Base-by-base conservation (phyloP, 2,329 filamentous ascomycete species). In the Hyphodiscus sp. region DNA sequence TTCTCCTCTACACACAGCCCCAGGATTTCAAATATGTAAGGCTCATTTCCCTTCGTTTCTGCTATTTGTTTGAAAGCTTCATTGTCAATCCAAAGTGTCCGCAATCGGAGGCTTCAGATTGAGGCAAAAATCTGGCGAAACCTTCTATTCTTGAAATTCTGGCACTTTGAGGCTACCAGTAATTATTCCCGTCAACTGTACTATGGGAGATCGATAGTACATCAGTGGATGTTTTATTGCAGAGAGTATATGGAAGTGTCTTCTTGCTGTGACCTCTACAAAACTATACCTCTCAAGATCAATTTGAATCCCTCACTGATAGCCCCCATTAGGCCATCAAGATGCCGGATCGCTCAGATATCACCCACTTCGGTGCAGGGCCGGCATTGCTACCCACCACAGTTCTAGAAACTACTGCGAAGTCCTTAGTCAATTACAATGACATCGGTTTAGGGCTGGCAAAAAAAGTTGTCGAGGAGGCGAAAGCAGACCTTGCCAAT, bases 321-420 rank as follows among this genome's bases (percentile, higher is more conserved):
- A 38, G 16, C 11, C 5, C 4, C 16, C 33, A 38, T 6, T 13
- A 38, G 16, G 11, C 16, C 4, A 38, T 38, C 33, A 38, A 38
- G 33, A 38, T 38, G 33, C 33, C 33, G 13, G 16, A 38, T 38
- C 33, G 33, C 33, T 38, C 33, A 38, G 33, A 92, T 59, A 81
- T 94, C 68, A 80, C 85, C 61, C 94, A 95, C 73, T 96, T 95
- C 64, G 91, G 91, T 57, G 91, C 92, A 50, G 92, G 92, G 58
- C 92, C 92, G 47, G 91, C 92, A n/a, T 76, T 83, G 30, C 79
- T 97, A 18, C 91, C 91, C 20, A 95, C 89, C 13, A 73, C 81
- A 3, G 88, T 96, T 20, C 81, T 96, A 48, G 83, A 94, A 70
- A 78, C 76, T 45, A 91, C 89, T 49, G 83, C 90, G 1, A 70